Evolutionary conservation across 2,329 filamentous ascomycete genomes (phyloP), one percentile per base, ranked within the genome.

Genomic region (Lachnellula suecica): DNA sequence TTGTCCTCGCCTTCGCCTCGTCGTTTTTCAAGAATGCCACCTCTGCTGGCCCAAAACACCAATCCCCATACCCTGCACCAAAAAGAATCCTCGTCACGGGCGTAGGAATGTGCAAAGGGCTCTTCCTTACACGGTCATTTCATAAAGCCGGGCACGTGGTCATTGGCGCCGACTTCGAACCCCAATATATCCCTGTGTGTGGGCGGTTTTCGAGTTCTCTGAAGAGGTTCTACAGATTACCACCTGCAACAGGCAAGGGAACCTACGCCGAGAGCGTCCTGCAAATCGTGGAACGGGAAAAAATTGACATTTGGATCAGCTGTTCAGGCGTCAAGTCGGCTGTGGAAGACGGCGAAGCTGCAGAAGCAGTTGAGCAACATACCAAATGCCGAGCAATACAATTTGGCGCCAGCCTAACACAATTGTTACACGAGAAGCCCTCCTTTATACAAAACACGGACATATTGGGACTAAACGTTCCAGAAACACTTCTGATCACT

Each of bases 221-320:
- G 1, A 66, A 72, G 10, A 68, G 61, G 2, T 89, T 87, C 67
- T 79, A 85, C 66, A 73, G 60, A 9, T 68, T 78, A 27, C 71
- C 65, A 27, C 71, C 64, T 57, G 44, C 50, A 1, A 27, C 72
- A 4, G 71, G 75, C 17, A 68, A 69, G 1, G 11, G 23, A 9
- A 40, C 19, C 4, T 90, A 91, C 61, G 74, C 81, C 13, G 69
- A 75, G 13, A 71, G 72, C 0, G 67, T 91, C 3, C 66, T 88
- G 2, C 69, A 80, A 8, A 76, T 91, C 23, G 74, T 90, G 37
- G 65, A 74, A 5, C 66, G 70, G 0, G 85, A 91, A 57, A 73
- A 76, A 0, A 77, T 89, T 4, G 80, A 89, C 51, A 69, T 91
- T 3, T 92, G 88, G 87, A 81, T 91, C 3, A 84, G 82, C 19